Percentiles rank a stretch among this genome's conserved stretches.
Conservation (phyloP, 495 filamentous ascomycete species). For the Aspergillus egyptiacus region DNA sequence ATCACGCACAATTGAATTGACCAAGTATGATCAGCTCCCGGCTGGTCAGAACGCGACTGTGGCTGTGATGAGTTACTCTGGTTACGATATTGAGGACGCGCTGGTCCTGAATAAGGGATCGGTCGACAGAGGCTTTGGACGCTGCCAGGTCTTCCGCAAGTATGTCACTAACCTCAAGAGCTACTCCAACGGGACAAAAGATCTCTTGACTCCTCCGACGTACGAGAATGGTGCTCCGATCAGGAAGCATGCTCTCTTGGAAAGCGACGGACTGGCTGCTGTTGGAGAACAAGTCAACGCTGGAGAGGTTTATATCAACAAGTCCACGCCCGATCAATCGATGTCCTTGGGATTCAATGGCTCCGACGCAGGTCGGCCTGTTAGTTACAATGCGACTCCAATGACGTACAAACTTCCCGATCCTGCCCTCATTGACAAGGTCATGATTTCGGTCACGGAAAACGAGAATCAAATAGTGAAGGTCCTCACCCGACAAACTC, state of each 20-base stretch:
- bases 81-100: slow-evolving; percentile 99
- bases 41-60: slow-evolving; percentile 96
- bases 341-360: slow-evolving; percentile 54
- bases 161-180: slow-evolving; percentile 70
- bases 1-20: slow-evolving; percentile 89
- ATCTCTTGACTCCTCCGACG: slow-evolving; percentile 59
- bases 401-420: slow-evolving; percentile 81
- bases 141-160: slow-evolving; percentile 92
- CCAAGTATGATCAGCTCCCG: slow-evolving; percentile 95
- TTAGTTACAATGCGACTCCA: slow-evolving; percentile 60
- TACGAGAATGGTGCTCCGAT: slow-evolving; percentile 58
- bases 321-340: slow-evolving; percentile 70
- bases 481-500: slow-evolving; percentile 85
- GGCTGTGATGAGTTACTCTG: slow-evolving; percentile 97
- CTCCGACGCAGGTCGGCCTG: slow-evolving; percentile 51
- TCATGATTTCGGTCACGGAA: slow-evolving; percentile 84
- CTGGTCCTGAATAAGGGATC: slow-evolving; percentile 95
- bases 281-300: slow-evolving; percentile 68
- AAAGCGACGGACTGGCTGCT: slow-evolving; percentile 72
- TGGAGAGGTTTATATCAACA: slow-evolving; percentile 83
- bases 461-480: slow-evolving; percentile 76
- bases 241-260: slow-evolving; percentile 66
- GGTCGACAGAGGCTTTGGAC: slow-evolving; percentile 86
- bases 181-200: slow-evolving; percentile 73
- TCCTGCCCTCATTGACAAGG: slow-evolving; percentile 85